A percentile compares a stretch with the other conserved stretches of the same genome.
Conservation (phyloP, 768 basidiomycete genomes). For the Lactarius quietus region DNA sequence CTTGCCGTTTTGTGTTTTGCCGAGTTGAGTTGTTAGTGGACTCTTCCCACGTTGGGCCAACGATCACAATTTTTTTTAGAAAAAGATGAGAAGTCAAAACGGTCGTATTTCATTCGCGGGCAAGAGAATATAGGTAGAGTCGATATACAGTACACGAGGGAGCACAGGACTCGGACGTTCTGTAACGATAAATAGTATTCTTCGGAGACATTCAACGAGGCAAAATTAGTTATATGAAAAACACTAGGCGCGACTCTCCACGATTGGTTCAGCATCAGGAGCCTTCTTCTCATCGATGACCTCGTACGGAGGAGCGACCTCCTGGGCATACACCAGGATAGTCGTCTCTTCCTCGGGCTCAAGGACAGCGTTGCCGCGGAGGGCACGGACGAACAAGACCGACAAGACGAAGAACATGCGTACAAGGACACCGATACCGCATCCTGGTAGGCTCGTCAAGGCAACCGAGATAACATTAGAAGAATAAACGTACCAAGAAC, state of each 20-base stretch:
- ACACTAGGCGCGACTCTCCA: slow-evolving; percentile 5
- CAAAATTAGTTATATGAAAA: neutral
- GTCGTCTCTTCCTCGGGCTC: slow-evolving; percentile 33
- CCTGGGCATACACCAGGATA: slow-evolving; percentile 16
- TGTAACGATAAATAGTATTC: neutral
- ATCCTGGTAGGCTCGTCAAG: slow-evolving; percentile 44
- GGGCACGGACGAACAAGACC: slow-evolving; percentile 55
- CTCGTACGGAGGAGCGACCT: slow-evolving; percentile 12
- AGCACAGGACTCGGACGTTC: neutral
- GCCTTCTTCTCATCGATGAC: slow-evolving; percentile 13
- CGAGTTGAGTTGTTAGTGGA: slow-evolving; percentile 54
- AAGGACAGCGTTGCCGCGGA: slow-evolving; percentile 41
- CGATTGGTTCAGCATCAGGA: neutral
- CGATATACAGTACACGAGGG: slow-evolving; percentile 2
- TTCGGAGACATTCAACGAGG: neutral
- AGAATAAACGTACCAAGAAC: slow-evolving; percentile 59
- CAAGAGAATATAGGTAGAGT: neutral
- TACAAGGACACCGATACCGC: slow-evolving; percentile 77
- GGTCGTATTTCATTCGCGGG: neutral
- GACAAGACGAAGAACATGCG: slow-evolving; percentile 76
- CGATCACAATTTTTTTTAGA: neutral
- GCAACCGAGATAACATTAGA: neutral
- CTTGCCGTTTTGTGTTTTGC: no score
- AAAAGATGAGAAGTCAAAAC: no score
- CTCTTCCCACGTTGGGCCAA: slow-evolving; percentile 4